Evolutionary conservation across 179 eudicot species (phyloP).

Genomic region (Sideroxylon spinosum): DNA sequence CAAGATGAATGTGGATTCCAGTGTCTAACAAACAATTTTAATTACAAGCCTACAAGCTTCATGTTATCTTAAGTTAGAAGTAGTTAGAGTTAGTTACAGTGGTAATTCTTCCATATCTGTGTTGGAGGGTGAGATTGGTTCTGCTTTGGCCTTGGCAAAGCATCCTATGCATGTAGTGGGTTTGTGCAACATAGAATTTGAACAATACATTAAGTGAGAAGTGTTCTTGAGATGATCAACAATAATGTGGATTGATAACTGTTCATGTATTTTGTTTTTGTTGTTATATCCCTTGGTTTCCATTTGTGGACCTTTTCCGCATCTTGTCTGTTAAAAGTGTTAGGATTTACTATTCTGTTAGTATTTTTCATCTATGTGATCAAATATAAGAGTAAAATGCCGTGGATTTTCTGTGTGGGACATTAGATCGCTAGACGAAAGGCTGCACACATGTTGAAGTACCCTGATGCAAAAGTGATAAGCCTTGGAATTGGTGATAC

Average conservation of each 20-base stretch:
- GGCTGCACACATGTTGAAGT: constrained; percentile 64
- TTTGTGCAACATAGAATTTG: background rate
- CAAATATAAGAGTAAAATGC: background rate
- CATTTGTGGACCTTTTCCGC: background rate
- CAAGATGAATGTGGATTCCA: background rate
- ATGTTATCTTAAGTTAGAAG: background rate
- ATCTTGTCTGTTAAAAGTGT: background rate
- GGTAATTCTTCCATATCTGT: background rate
- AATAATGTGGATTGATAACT: background rate
- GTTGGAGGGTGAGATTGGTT: background rate
- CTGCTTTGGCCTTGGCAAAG: no score
- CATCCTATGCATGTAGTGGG: background rate
- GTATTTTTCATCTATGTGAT: background rate
- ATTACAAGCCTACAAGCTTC: background rate
- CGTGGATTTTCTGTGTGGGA: background rate
- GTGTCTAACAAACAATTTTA: background rate
- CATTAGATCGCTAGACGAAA: constrained; percentile 73
- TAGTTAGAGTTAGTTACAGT: background rate
- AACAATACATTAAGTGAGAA: background rate
- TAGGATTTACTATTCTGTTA: background rate
- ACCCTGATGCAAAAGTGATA: constrained; percentile 91
- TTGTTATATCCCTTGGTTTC: constrained; percentile 8
- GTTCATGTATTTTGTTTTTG: background rate
- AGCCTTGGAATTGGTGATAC: constrained; percentile 99
- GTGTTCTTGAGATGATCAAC: background rate